A percentile compares a stretch with the other conserved stretches of the same genome.
phyloP scores from a whole-genome alignment of 176 grass and related monocot genomes.

The Bromus sterilis region DNA sequence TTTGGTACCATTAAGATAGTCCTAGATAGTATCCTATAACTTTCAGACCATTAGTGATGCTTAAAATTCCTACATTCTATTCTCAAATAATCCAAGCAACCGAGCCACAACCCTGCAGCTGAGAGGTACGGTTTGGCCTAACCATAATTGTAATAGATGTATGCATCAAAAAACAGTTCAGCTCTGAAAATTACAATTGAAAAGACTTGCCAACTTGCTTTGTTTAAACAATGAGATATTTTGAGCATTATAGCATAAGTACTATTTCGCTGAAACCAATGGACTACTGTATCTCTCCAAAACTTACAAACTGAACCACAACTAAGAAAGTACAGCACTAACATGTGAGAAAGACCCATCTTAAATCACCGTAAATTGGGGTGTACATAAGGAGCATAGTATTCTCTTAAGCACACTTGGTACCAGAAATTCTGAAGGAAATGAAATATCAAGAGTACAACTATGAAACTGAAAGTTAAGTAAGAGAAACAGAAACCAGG shows the following conservation, averaged over 20 bases:
- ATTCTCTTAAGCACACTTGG: no score
- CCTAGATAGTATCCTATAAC: constrained; percentile 57
- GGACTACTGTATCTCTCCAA: background rate
- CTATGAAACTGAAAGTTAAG: no score
- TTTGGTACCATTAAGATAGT: background rate
- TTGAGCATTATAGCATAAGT: background rate
- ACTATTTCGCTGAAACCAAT: background rate
- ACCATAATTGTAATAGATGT: constrained; percentile 41
- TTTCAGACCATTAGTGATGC: no score
- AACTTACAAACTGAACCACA: background rate
- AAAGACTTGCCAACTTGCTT: background rate
- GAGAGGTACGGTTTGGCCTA: constrained; percentile 96
- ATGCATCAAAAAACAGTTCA: constrained; percentile 38
- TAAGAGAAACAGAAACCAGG: no score
- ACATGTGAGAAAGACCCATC: no score
- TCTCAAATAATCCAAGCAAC: constrained; percentile 82
- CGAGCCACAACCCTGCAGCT: constrained; percentile 91
- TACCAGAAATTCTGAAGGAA: no score
- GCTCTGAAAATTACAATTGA: background rate
- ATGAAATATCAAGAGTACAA: no score
- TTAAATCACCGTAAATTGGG: no score
- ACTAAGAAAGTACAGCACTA: background rate
- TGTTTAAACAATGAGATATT: background rate
- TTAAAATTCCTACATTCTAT: no score
- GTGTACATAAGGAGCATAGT: no score